phyloP scores from a whole-genome alignment of 495 filamentous ascomycete genomes.

The Trichoderma asperelloides region DNA sequence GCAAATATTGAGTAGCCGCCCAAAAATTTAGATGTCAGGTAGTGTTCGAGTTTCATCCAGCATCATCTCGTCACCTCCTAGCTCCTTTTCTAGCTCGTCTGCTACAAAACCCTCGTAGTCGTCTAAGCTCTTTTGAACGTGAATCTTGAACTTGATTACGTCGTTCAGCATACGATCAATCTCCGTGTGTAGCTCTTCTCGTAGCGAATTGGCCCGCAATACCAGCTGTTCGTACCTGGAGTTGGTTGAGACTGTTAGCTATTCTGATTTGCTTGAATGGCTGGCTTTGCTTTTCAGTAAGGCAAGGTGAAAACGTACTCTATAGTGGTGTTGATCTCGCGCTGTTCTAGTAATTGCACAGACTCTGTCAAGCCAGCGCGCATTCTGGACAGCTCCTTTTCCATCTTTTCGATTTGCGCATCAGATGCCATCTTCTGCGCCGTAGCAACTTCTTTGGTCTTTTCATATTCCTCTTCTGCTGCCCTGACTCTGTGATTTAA shows the following conservation, averaged over 20 bases:
- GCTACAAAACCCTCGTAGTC: slow-evolving; percentile 88
- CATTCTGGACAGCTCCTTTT: slow-evolving; percentile 94
- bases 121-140: slow-evolving; percentile 83
- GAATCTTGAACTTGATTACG: slow-evolving; percentile 97
- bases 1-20: neutral
- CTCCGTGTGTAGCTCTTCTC: slow-evolving; percentile 92
- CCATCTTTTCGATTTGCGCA: slow-evolving; percentile 95
- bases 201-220: slow-evolving; percentile 68
- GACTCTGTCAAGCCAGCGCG: slow-evolving; percentile 73
- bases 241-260: neutral
- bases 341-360: slow-evolving; percentile 86
- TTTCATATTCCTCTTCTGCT: slow-evolving; percentile 88
- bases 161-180: slow-evolving; percentile 94
- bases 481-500: slow-evolving; percentile 77
- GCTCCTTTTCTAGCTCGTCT: slow-evolving; percentile 80
- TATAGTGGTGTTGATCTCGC: slow-evolving; percentile 93
- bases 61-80: slow-evolving; percentile 43
- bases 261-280: neutral
- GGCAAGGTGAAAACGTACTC: slow-evolving; percentile 49
- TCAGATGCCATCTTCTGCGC: slow-evolving; percentile 82
- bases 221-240: slow-evolving; percentile 80
- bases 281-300: neutral
- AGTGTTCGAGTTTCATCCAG: neutral
- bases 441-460: slow-evolving; percentile 76
- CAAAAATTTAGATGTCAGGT: neutral